These are phyloP conservation scores for Dipodascus geniculatus DNA, from an alignment of 805 yeast genomes.

Conservation along the genomic window DNA sequence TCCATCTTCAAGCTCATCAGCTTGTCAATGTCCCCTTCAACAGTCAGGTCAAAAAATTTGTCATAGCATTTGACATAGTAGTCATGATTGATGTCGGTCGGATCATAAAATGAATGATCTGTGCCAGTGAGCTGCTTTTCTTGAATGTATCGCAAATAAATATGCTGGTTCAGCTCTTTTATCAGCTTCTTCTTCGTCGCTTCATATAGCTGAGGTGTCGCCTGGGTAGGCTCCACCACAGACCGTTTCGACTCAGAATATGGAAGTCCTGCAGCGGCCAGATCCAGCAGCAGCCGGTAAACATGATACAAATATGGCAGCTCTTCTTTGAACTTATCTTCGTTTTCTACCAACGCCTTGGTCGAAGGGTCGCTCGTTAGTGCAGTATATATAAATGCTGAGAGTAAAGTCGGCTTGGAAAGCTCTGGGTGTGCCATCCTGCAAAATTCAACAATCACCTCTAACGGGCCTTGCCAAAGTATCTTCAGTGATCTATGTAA, in stretches of 20 bases:
- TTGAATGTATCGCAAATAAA: neutral
- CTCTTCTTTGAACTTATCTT: neutral
- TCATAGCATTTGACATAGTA: neutral
- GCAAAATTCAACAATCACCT: neutral
- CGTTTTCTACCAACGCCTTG: neutral
- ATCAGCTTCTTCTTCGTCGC: neutral
- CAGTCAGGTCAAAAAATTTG: neutral
- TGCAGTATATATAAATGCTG: conserved; percentile 1
- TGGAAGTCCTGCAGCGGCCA: neutral
- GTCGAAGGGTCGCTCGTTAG: neutral
- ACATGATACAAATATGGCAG: neutral
- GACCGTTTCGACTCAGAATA: neutral
- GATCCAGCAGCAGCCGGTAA: neutral
- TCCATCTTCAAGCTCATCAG: neutral
- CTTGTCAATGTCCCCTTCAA: neutral
- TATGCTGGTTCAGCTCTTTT: neutral
- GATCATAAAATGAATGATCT: neutral
- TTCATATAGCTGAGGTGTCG: neutral
- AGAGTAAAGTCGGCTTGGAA: neutral
- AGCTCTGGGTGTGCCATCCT: neutral
- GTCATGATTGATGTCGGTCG: neutral
- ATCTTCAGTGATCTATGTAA: neutral
- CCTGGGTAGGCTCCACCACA: neutral
- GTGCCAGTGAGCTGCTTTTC: neutral
- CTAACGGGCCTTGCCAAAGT: neutral